Percentiles rank a stretch among this genome's conserved stretches.
Conservation (phyloP, 2,329 filamentous ascomycete genomes). For the Lojkania enalia region DNA sequence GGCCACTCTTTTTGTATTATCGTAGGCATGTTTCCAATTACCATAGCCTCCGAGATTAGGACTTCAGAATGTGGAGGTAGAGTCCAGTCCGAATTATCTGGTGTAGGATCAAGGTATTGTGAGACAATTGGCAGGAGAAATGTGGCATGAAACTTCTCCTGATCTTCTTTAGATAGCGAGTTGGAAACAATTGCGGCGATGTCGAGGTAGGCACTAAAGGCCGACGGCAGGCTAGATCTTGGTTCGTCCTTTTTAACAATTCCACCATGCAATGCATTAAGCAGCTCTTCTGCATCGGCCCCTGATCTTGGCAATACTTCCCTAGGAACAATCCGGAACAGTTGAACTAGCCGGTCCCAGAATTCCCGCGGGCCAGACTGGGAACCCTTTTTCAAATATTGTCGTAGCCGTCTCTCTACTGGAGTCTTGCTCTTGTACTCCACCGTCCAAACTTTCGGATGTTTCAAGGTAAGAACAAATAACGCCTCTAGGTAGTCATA, state of each 20-base stretch:
- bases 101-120: slow-evolving; percentile 56
- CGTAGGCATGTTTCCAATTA: slow-evolving; percentile 48
- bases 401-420: slow-evolving; percentile 62
- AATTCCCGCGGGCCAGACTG: slow-evolving; percentile 73
- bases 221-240: slow-evolving; percentile 65
- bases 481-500: slow-evolving; percentile 71
- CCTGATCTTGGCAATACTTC: slow-evolving; percentile 58
- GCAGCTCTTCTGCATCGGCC: slow-evolving; percentile 62
- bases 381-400: slow-evolving; percentile 81
- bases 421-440: slow-evolving; percentile 62
- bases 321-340: slow-evolving; percentile 62
- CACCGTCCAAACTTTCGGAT: slow-evolving; percentile 74
- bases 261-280: slow-evolving; percentile 70
- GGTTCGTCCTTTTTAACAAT: slow-evolving; percentile 76
- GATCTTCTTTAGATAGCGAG: slow-evolving; percentile 48
- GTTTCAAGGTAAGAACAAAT: slow-evolving; percentile 63
- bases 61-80: slow-evolving; percentile 48
- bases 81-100: slow-evolving; percentile 55
- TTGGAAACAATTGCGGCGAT: slow-evolving; percentile 56
- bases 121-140: slow-evolving; percentile 57
- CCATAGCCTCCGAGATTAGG: slow-evolving; percentile 48
- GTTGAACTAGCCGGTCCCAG: slow-evolving; percentile 69
- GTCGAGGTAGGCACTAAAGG: slow-evolving; percentile 76
- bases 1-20: slow-evolving; percentile 65
- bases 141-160: slow-evolving; percentile 49